A percentile compares a stretch with the other conserved stretches of the same genome.
Evolutionary conservation across 768 basidiomycete species (phyloP).

Genomic region (Mycena epipterygia): DNA sequence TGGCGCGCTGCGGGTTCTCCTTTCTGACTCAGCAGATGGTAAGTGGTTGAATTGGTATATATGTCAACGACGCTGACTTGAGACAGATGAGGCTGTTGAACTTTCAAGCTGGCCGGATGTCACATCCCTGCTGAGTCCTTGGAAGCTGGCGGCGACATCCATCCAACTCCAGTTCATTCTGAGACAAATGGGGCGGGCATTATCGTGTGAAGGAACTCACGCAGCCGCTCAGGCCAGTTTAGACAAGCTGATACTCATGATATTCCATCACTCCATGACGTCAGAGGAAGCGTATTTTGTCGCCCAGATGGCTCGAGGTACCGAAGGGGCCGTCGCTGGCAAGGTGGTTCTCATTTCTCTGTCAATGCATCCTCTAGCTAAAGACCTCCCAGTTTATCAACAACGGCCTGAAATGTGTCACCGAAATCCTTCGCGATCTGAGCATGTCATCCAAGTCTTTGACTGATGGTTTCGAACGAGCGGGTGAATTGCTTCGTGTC

Average conservation of each 20-base stretch:
- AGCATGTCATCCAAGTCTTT: slow-evolving; percentile 46
- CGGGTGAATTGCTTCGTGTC: slow-evolving; percentile 78
- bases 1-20: slow-evolving; percentile 74
- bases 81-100: slow-evolving; percentile 54
- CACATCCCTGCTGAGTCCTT: slow-evolving; percentile 80
- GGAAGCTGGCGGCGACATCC: slow-evolving; percentile 86
- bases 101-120: slow-evolving; percentile 72
- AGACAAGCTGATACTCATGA: slow-evolving; percentile 73
- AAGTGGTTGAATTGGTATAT: slow-evolving; percentile 35
- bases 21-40: slow-evolving; percentile 77
- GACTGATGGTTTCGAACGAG: slow-evolving; percentile 61
- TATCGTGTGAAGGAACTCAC: slow-evolving; percentile 69
- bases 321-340: slow-evolving; percentile 72
- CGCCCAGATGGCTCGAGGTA: slow-evolving; percentile 84
- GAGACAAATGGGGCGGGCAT: slow-evolving; percentile 78
- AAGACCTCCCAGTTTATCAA: slow-evolving; percentile 71
- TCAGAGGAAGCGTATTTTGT: slow-evolving; percentile 87
- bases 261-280: slow-evolving; percentile 82
- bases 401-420: slow-evolving; percentile 77
- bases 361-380: background rate
- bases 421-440: slow-evolving; percentile 62
- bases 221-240: slow-evolving; percentile 72
- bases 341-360: slow-evolving; percentile 63
- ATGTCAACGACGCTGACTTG: background rate
- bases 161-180: slow-evolving; percentile 84